Conservation (phyloP, 225 moss, liverwort and hornwort genomes). For the Thuidium tamariscinum region DNA sequence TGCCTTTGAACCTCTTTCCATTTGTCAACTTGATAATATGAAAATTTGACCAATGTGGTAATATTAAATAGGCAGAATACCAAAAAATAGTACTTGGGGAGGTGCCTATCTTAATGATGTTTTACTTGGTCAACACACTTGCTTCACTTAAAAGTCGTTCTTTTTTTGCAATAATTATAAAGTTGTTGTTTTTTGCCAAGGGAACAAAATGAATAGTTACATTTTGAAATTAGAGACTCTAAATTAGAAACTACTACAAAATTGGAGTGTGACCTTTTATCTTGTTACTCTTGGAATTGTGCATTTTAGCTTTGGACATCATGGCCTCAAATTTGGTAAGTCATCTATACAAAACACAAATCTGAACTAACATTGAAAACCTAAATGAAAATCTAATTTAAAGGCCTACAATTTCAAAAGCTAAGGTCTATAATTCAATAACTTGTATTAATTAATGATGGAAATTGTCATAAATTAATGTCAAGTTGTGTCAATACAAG, state of each 20-base stretch:
- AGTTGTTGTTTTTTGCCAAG: not conserved
- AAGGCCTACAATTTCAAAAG: not conserved
- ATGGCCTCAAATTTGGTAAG: not conserved
- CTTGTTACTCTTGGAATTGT: not conserved
- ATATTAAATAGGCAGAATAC: fast-evolving
- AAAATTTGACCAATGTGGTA: not conserved
- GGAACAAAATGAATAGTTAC: not conserved
- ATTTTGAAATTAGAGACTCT: not conserved
- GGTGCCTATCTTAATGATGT: fast-evolving
- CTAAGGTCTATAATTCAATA: not conserved
- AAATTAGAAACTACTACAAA: not conserved
- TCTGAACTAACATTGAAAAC: not conserved
- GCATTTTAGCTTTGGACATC: no score
- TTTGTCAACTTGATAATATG: not conserved
- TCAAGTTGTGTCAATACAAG: not conserved
- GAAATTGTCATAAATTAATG: not conserved
- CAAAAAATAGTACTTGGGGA: fast-evolving
- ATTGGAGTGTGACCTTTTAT: not conserved
- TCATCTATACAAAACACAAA: fast-evolving
- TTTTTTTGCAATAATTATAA: not conserved
- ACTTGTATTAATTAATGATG: not conserved
- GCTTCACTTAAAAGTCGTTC: not conserved
- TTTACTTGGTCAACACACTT: fast-evolving
- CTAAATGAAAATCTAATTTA: not conserved
- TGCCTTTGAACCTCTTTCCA: not conserved